phyloP scores from a whole-genome alignment of 1,284 basidiomycete genomes.

The Malassezia arunalokei region DNA sequence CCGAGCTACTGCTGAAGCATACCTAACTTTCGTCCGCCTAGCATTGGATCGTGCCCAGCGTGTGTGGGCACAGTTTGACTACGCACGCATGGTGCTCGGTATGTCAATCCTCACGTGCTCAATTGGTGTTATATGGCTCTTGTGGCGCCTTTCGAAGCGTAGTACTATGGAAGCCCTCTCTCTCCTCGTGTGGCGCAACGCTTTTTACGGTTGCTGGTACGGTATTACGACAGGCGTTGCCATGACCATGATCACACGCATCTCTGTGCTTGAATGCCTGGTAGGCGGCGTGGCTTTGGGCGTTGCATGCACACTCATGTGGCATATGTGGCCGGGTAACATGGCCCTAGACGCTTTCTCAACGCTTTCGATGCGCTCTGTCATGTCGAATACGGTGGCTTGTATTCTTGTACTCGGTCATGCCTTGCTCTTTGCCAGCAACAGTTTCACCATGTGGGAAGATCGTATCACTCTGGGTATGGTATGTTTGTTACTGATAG shows the following conservation, averaged over 20 bases:
- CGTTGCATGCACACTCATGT: not conserved
- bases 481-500: constrained; percentile 15
- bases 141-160: constrained; percentile 2
- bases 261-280: not conserved
- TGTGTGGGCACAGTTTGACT: constrained; percentile 90
- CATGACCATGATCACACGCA: not conserved
- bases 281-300: not conserved
- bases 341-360: not conserved
- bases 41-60: constrained; percentile 63
- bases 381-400: not conserved
- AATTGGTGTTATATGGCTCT: not conserved
- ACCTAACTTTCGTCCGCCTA: constrained; percentile 53
- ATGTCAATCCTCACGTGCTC: constrained; percentile 46
- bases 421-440: constrained; percentile 47
- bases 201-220: not conserved
- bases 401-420: constrained; percentile 16
- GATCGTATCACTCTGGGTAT: constrained; percentile 61
- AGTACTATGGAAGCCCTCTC: not conserved
- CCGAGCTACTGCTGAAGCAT: constrained; percentile 21
- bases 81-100: constrained; percentile 61
- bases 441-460: constrained; percentile 94
- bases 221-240: not conserved
- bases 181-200: not conserved
- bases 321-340: not conserved
- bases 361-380: not conserved